A percentile compares a stretch with the other conserved stretches of the same genome.
phyloP scores from a whole-genome alignment of 768 basidiomycete genomes.

The Amanita rubescens region DNA sequence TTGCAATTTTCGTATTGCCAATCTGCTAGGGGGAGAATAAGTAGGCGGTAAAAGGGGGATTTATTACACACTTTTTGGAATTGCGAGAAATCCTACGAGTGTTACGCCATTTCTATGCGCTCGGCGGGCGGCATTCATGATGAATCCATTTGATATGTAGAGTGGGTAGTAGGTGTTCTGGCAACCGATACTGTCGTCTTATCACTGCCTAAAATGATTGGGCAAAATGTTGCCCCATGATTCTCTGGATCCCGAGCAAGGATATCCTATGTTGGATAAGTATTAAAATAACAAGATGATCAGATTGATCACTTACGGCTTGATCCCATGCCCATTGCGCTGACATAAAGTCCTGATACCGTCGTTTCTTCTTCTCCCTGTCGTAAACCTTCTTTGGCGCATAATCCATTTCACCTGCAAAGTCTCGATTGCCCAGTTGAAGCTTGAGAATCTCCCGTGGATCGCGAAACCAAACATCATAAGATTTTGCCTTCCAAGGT shows the following conservation, averaged over 20 bases:
- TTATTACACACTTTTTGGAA: too few species aligned
- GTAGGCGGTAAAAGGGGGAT: too few species aligned
- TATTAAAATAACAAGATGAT: too few species aligned
- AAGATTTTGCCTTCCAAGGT: slow-evolving; percentile 15
- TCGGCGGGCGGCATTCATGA: too few species aligned
- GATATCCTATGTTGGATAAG: slow-evolving; percentile 1
- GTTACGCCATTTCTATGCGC: too few species aligned
- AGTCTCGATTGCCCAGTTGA: slow-evolving; percentile 20
- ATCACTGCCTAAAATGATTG: slow-evolving; percentile 15
- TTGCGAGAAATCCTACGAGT: too few species aligned
- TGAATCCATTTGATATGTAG: too few species aligned
- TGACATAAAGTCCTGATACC: slow-evolving; percentile 17
- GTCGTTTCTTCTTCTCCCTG: slow-evolving; percentile 6
- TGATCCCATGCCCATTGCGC: slow-evolving; percentile 19
- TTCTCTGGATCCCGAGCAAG: slow-evolving; percentile 8
- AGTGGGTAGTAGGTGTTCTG: too few species aligned
- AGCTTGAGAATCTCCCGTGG: slow-evolving; percentile 12
- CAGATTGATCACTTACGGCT: slow-evolving; percentile 11
- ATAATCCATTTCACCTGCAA: slow-evolving; percentile 19
- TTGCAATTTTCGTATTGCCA: too few species aligned
- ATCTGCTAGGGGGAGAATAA: too few species aligned
- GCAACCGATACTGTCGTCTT: slow-evolving; percentile 13
- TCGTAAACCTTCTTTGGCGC: slow-evolving; percentile 13
- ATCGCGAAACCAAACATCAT: slow-evolving; percentile 19
- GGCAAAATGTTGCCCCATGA: slow-evolving; percentile 12